phyloP scores from a whole-genome alignment of 2,329 filamentous ascomycete species.

The Colletotrichum spinosum region DNA sequence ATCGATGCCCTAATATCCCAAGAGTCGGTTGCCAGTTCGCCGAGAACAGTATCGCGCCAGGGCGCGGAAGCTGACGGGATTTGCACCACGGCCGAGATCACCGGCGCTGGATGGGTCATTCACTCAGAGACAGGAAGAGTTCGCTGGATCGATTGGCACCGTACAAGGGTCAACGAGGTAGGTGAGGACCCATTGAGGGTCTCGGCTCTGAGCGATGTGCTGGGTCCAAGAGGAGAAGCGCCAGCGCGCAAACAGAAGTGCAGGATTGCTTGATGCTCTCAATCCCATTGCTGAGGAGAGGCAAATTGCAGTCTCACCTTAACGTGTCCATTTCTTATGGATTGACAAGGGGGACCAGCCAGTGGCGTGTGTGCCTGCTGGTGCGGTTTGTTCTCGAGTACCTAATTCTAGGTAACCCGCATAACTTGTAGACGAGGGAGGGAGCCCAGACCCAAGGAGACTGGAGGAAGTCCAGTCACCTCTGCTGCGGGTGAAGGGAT shows the following conservation, averaged over 20 bases:
- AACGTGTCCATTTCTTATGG: neutral
- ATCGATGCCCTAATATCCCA: neutral
- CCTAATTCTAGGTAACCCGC: too few relatives aligned
- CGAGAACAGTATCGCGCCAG: slow-evolving; percentile 26
- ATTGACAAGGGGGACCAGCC: neutral
- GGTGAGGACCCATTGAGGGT: slow-evolving; percentile 10
- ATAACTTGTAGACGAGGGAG: too few relatives aligned
- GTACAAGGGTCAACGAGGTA: slow-evolving; percentile 9
- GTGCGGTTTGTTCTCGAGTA: neutral
- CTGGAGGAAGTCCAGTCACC: neutral
- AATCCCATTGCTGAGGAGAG: slow-evolving; percentile 4
- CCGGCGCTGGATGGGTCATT: neutral
- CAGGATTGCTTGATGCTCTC: slow-evolving; percentile 8
- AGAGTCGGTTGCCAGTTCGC: neutral
- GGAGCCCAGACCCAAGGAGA: neutral
- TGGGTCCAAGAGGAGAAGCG: neutral
- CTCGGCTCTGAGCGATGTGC: slow-evolving; percentile 13
- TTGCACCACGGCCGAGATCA: slow-evolving; percentile 31
- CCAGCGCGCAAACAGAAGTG: neutral
- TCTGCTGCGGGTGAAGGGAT: too few relatives aligned
- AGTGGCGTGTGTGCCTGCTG: slow-evolving; percentile 8
- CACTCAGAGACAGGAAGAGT: neutral
- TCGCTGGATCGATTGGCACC: slow-evolving; percentile 6
- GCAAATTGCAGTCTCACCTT: slow-evolving; percentile 7
- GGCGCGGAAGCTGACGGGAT: slow-evolving; percentile 15